Base-by-base conservation (phyloP, 208 protist species). In the Endotrypanum monterogeii region DNA sequence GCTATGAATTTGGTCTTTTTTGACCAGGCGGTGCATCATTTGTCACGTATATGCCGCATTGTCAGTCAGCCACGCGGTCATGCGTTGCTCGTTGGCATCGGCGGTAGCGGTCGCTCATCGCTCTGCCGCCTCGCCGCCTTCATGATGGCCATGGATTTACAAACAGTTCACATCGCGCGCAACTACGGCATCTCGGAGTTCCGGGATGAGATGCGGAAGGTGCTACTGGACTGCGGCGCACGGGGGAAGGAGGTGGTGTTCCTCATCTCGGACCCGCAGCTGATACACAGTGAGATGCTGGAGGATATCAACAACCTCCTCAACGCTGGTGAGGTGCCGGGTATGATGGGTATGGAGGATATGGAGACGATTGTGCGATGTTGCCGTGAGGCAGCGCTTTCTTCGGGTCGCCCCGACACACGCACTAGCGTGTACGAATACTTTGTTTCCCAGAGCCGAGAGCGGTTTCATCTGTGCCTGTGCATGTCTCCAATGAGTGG, bases 241-340 rank as follows among this genome's bases (percentile, higher is more conserved):
- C 88, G 90, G 28, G 89, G 87, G n/a, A 87, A 94, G 74, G 86
- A 91, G 41, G 88, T 98, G 16, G 89, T 98, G 18, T 99, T 99
- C 71, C 83, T 99, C 20, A 80, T 99, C 12, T 92, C 90, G 18
- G 98, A 99, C 80, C 89, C 91, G 8, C 96, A 99, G 85, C 95
- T 99, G 67, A 83, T 98, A 11, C 84, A 88, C 46, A 91, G 91
- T 52, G 74, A 95, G 65, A 98, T 99, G 86, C 89, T 99, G 20
- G 98, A 99, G 84, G 98, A 99, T 83, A 87, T 99, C 66, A 99
- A 99, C 87, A 99, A 98, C 82, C 90, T 99, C 48, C 87, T 99
- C 6, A 99, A 99, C 86, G 94, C 91, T 50, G 98, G 98, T 69
- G 98, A 99, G 84, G 94, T 99, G 68, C 98, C 98, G 41, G 97